Conservation (phyloP, 805 yeast genomes). For the Brettanomyces sp. region DNA sequence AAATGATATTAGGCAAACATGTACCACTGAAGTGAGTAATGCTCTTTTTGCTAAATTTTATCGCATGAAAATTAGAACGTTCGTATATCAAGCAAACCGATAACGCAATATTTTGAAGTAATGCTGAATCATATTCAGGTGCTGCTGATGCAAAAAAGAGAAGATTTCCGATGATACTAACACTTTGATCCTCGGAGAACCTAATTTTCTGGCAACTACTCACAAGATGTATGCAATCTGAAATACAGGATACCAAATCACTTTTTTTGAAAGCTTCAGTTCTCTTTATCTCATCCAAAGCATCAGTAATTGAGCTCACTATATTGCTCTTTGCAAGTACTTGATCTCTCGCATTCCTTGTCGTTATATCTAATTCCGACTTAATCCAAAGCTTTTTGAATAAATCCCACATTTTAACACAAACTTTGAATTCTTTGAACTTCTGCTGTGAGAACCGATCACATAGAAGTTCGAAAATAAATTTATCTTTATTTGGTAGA, state of each 20-base stretch:
- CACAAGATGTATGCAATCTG: constrained; percentile 9
- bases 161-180: constrained; percentile 11
- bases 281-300: constrained; percentile 15
- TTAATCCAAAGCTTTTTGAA: constrained; percentile 26
- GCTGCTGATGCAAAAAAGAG: constrained; percentile 2
- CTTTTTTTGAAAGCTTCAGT: constrained; percentile 12
- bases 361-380: constrained; percentile 10
- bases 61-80: constrained; percentile 15
- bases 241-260: constrained; percentile 13
- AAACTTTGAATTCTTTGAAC: constrained; percentile 32
- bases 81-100: constrained; percentile 11
- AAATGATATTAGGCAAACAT: constrained; percentile 16
- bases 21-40: constrained; percentile 16
- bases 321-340: constrained; percentile 33
- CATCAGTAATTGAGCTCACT: constrained; percentile 25
- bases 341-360: constrained; percentile 28
- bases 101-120: constrained; percentile 1
- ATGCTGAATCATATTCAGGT: no score
- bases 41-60: constrained; percentile 18
- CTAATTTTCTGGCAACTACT: constrained; percentile 9
- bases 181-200: constrained; percentile 20
- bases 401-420: constrained; percentile 40
- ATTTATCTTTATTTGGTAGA: constrained; percentile 46
- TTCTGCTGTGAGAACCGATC: constrained; percentile 50
- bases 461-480: constrained; percentile 48